These are phyloP conservation scores for Xerocomellus dryophilus DNA, from an alignment of 768 basidiomycete species.

Conservation along the genomic window DNA sequence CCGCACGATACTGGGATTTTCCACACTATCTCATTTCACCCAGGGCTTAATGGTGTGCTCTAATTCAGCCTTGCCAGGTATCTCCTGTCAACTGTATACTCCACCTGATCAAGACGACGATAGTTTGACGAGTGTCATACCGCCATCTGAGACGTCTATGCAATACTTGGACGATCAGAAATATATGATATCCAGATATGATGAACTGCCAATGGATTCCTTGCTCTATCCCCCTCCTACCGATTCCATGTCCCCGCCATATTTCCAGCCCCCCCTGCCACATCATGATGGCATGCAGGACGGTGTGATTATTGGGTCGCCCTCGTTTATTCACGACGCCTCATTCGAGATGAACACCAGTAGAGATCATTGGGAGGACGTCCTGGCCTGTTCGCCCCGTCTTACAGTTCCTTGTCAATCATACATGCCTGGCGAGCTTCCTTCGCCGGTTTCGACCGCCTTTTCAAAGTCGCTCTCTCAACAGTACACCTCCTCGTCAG, in stretches of 20 bases:
- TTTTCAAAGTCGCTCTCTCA: too few species aligned
- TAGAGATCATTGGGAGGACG: too few species aligned
- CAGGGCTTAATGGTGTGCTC: conserved; percentile 10
- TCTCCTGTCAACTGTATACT: conserved; percentile 16
- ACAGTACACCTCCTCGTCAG: conserved; percentile 1
- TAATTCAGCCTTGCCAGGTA: conserved; percentile 11
- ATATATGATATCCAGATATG: conserved; percentile 1
- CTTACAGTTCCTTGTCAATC: too few species aligned
- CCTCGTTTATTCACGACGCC: conserved; percentile 13
- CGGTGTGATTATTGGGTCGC: conserved; percentile 3
- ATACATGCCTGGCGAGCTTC: too few species aligned
- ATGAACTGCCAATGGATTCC: conserved; percentile 32
- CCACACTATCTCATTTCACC: conserved; percentile 5
- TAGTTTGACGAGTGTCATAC: background rate
- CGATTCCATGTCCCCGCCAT: conserved; percentile 18
- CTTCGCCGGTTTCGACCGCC: too few species aligned
- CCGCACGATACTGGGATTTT: background rate
- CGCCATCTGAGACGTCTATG: conserved; percentile 1
- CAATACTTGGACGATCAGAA: conserved; percentile 16
- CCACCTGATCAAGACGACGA: conserved; percentile 15
- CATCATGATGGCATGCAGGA: conserved; percentile 18
- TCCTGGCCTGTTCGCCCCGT: too few species aligned
- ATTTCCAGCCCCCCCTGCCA: conserved; percentile 14
- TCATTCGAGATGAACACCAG: conserved; percentile 1
- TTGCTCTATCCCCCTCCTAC: conserved; percentile 28